Conservation (phyloP, 371 early-diverging fungal species). For the Quaeritorhiza haematococci region DNA sequence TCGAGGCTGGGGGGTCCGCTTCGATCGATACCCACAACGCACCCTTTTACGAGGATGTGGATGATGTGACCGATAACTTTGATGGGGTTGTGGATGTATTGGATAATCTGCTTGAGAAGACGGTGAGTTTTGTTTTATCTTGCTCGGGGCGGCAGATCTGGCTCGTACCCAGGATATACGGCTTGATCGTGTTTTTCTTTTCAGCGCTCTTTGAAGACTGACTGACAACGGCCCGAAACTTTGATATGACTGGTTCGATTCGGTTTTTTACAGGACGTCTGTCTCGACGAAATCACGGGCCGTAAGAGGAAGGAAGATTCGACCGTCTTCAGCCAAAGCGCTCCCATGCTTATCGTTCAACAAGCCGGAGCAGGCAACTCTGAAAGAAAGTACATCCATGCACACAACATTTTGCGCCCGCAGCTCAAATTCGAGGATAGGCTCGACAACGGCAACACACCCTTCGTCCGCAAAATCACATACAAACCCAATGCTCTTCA, state of each 20-base stretch:
- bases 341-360: slow-evolving; percentile 39
- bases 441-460: slow-evolving; percentile 78
- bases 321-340: slow-evolving; percentile 15
- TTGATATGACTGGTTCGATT: slow-evolving; percentile 4
- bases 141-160: neutral
- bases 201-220: neutral
- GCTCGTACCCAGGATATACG: neutral
- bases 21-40: neutral
- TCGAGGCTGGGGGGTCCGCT: slow-evolving; percentile 12
- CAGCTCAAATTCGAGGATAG: slow-evolving; percentile 81
- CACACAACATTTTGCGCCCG: slow-evolving; percentile 65
- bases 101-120: slow-evolving; percentile 76
- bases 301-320: slow-evolving; percentile 35
- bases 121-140: slow-evolving; percentile 42
- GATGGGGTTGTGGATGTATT: slow-evolving; percentile 66
- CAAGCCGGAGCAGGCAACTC: slow-evolving; percentile 18
- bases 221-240: neutral
- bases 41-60: slow-evolving; percentile 44
- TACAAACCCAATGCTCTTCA: slow-evolving; percentile 76
- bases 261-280: slow-evolving; percentile 31
- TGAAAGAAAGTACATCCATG: slow-evolving; percentile 46
- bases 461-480: slow-evolving; percentile 72
- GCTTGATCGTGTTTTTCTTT: slow-evolving; percentile 33
- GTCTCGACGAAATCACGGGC: slow-evolving; percentile 54
- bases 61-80: slow-evolving; percentile 69